phyloP scores from a whole-genome alignment of 2,329 filamentous ascomycete species.

The Pseudopyrenochaeta lycopersici region DNA sequence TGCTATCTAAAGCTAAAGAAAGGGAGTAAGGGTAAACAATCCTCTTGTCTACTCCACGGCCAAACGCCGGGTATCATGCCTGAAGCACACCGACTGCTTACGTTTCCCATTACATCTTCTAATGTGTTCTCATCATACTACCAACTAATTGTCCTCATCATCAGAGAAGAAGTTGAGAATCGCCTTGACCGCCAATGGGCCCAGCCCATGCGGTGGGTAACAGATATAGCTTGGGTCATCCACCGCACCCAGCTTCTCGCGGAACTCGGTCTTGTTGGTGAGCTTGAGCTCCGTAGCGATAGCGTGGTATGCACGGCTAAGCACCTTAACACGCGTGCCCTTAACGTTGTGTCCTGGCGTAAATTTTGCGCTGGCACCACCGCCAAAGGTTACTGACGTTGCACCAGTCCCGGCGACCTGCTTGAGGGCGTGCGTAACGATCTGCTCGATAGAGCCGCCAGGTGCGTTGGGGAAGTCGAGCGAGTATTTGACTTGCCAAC shows the following conservation, averaged over 20 bases:
- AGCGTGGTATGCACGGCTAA: slow-evolving; percentile 83
- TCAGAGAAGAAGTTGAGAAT: slow-evolving; percentile 91
- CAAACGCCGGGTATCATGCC: slow-evolving; percentile 34
- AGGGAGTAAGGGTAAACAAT: slow-evolving; percentile 1
- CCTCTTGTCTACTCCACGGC: slow-evolving; percentile 6
- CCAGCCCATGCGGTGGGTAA: slow-evolving; percentile 86
- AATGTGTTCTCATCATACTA: neutral
- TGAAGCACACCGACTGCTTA: slow-evolving; percentile 13
- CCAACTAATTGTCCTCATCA: slow-evolving; percentile 52
- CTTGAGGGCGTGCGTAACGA: slow-evolving; percentile 77
- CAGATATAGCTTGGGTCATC: slow-evolving; percentile 90
- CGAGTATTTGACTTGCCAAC: slow-evolving; percentile 96
- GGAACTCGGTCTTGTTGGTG: slow-evolving; percentile 85
- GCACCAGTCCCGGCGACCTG: slow-evolving; percentile 66
- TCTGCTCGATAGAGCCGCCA: slow-evolving; percentile 85
- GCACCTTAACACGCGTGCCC: slow-evolving; percentile 80
- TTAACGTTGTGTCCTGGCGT: slow-evolving; percentile 83
- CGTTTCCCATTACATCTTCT: slow-evolving; percentile 13
- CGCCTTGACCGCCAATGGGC: slow-evolving; percentile 82
- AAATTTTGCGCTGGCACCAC: slow-evolving; percentile 78
- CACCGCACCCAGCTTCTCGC: slow-evolving; percentile 85
- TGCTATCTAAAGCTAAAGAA: slow-evolving; percentile 12
- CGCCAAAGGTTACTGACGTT: slow-evolving; percentile 83
- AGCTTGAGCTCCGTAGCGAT: slow-evolving; percentile 83
- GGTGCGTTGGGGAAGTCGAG: slow-evolving; percentile 89